Base-by-base conservation (phyloP, 768 basidiomycete genomes). In the Tremella mesenterica region DNA sequence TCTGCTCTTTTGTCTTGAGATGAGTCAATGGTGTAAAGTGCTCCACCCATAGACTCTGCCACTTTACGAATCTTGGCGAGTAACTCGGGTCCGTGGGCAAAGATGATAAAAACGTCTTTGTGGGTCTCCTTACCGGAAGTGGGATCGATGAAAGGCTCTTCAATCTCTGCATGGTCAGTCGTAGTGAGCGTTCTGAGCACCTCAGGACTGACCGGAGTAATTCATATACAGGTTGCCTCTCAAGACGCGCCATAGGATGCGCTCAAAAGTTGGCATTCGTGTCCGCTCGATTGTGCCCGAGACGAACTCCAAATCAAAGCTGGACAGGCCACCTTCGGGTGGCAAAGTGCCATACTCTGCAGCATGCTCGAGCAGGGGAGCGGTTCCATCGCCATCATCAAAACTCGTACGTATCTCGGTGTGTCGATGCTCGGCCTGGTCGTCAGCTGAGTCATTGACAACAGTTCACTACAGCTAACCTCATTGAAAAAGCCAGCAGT, bases 21-120 rank as follows among this genome's bases (percentile, higher is more conserved):
- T 31, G 90, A 78, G 72, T 97, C 93, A 69, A 99, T 95, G 33
- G 91, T 89, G 75, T 93, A 97, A 51, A 97, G 77, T 0, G 90
- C 96, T 2, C 85, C 95, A 31, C 95, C 92, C 86, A 97, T 96
- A n/a, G 90, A 93, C 75, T 96, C 93, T 25, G 92, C 86, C 50
- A 99, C 87, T 74, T 91, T 96, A 71, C 92, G 87, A 69, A 99
- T 96, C 80, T 97, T 99, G 58, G 88, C 81, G 26, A 99, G 82
- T 20, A 97, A 78, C 18, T 85, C 83, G 33, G 88, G 84, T 16
- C 95, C 95, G 63, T 99, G 92, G 0, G 95, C 95, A 64, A 99
- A 99, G 70, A 99, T 97, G 76, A 99, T 93, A 77, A 99, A 99
- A 34, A 97, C 95, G 65, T 96, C 91, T 81, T 97, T 99, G 77